Evolutionary conservation across 73 alveolate genomes (phyloP), one percentile per base, ranked within the genome.

Genomic region (Paramecium pentaurelia): DNA sequence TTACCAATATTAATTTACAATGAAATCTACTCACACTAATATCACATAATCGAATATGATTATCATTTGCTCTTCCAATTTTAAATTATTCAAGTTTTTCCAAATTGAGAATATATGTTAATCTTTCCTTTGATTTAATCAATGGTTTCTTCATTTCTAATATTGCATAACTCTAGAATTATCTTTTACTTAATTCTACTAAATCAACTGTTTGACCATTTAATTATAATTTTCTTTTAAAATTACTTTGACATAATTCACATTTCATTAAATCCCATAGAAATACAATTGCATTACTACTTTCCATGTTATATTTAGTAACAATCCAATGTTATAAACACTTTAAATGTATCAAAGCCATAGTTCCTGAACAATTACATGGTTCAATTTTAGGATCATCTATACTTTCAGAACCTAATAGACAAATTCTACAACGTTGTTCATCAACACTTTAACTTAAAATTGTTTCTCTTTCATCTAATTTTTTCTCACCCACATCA

Each of bases 301-400:
- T 44, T 30, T 38, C 58, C 20, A 68, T 36, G 30, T 95, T 94
- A 86, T 86, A 47, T 86, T 95, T 95, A 32, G 98, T 97, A 34
- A 93, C 95, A 8, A 97, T 95, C 99, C 99, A 97, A 49, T 93
- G 96, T 88, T 96, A 94, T 77, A 97, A 83, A 86, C 99, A 97
- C 45, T 95, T 80, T 42, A 97, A 86, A 77, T 97, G 99, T n/a
- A 97, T 96, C 85, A 80, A 84, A 40, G 95, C 93, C 97, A 97
- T 95, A 22, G 99, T 94, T n/a, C 99, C 99, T 1, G 98, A 93
- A 84, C 99, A 97, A 34, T 94, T 86, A 86, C 99, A 97, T 22
- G 99, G 99, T 36, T 97, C 95, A 84, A 97, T 95, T 30, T 96
- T 92, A 40, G 99, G 99, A 93, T 96, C 93, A 38, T 92, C 94